These are phyloP conservation scores for Ceratocystis alfenasii DNA, from an alignment of 2,329 filamentous ascomycete species.

Conservation along the genomic window DNA sequence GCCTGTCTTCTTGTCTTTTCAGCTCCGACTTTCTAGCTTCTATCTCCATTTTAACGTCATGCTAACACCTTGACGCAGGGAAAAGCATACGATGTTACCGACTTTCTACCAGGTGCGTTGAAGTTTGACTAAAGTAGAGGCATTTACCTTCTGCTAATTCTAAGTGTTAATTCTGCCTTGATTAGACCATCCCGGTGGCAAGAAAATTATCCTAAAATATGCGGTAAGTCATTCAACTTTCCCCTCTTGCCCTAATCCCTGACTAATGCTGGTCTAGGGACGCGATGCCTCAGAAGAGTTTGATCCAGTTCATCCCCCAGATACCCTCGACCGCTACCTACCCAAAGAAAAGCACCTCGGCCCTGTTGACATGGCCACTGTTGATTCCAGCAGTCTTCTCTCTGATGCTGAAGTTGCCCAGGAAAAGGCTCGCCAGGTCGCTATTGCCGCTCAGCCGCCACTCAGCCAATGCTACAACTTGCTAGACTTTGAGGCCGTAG, in stretches of 20 bases:
- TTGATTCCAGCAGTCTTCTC: conserved; percentile 41
- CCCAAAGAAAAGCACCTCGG: conserved; percentile 77
- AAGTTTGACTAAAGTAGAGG: neutral
- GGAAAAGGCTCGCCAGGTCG: conserved; percentile 55
- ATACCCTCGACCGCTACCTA: conserved; percentile 77
- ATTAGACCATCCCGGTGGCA: conserved; percentile 72
- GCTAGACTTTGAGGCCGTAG: conserved; percentile 91
- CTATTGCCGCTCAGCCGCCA: conserved; percentile 61
- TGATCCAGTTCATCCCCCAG: conserved; percentile 76
- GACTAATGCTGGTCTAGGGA: conserved; percentile 37
- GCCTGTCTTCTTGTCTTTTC: neutral
- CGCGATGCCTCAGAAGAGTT: conserved; percentile 90
- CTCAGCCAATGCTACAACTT: conserved; percentile 86
- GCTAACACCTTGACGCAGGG: conserved; percentile 35
- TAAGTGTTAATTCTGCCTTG: conserved; percentile 1
- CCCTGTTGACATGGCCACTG: conserved; percentile 76
- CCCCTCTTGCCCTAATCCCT: neutral
- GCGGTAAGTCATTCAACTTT: conserved; percentile 39
- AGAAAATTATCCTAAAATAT: conserved; percentile 93
- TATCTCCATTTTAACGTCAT: neutral
- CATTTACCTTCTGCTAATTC: neutral
- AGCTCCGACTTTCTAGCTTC: too few relatives aligned
- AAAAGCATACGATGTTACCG: conserved; percentile 80
- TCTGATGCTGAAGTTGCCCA: conserved; percentile 51
- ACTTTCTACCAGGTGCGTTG: conserved; percentile 59